phyloP scores from a whole-genome alignment of 441 rosid genomes.

The Aquilaria agallochum region DNA sequence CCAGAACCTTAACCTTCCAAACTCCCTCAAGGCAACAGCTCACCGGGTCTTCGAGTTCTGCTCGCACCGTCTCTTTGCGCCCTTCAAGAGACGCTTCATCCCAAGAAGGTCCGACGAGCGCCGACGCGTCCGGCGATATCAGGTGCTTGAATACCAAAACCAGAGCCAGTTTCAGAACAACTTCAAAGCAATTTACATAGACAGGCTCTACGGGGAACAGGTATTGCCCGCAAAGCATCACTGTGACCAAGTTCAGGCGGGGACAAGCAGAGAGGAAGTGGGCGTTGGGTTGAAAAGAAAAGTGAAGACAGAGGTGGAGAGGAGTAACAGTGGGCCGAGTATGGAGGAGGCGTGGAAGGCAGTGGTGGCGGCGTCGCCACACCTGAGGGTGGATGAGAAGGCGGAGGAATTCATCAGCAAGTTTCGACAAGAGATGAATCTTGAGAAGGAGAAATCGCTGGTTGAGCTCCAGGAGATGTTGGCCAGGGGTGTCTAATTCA shows the following conservation, averaged over 20 bases:
- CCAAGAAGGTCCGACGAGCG: slow-evolving; percentile 14
- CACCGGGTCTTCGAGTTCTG: slow-evolving; percentile 38
- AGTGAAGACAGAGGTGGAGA: slow-evolving; percentile 18
- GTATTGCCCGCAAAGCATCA: slow-evolving; percentile 5
- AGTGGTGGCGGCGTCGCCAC: slow-evolving; percentile 69
- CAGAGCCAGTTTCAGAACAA: slow-evolving; percentile 17
- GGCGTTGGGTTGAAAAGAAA: slow-evolving; percentile 11
- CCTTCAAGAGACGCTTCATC: slow-evolving; percentile 46
- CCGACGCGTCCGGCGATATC: slow-evolving; percentile 7
- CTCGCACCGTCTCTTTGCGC: slow-evolving; percentile 31
- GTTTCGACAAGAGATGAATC: slow-evolving; percentile 47
- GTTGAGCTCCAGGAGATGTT: slow-evolving; percentile 65
- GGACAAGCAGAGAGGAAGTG: slow-evolving; percentile 29
- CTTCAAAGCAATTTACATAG: slow-evolving; percentile 36
- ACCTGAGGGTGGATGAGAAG: slow-evolving; percentile 66
- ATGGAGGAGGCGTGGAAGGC: slow-evolving; percentile 80
- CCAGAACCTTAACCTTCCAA: slow-evolving; percentile 28
- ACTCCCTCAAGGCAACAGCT: slow-evolving; percentile 35
- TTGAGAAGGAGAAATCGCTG: slow-evolving; percentile 57
- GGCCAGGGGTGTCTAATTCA: slow-evolving; percentile 45
- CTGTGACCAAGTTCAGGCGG: slow-evolving; percentile 17
- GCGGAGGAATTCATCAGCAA: slow-evolving; percentile 69
- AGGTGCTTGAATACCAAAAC: slow-evolving; percentile 17
- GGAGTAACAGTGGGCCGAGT: slow-evolving; percentile 25
- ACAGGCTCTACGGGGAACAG: slow-evolving; percentile 32